These are phyloP conservation scores for Trichosporon coremiiforme DNA, from an alignment of 1,284 basidiomycete species.

Conservation along the genomic window DNA sequence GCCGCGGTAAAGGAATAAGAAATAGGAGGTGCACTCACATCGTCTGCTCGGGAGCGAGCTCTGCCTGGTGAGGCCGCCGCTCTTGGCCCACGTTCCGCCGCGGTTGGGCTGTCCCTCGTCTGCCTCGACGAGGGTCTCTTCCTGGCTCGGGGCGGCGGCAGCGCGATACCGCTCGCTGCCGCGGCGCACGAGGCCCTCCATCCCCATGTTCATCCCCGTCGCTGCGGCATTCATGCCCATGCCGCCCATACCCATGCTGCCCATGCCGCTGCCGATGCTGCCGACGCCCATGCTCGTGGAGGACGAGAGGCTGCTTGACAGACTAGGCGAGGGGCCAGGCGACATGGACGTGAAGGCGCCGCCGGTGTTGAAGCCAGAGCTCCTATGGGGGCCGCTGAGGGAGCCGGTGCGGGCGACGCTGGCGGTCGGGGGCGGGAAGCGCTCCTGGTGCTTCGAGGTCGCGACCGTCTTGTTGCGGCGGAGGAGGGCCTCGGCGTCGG, in stretches of 20 bases:
- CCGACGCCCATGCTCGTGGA: slow-evolving; percentile 16
- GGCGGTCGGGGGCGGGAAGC: neutral
- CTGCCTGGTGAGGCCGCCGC: slow-evolving; percentile 43
- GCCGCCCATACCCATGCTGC: slow-evolving; percentile 18
- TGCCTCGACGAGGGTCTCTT: slow-evolving; percentile 37
- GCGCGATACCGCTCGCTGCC: slow-evolving; percentile 35
- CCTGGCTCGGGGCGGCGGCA: slow-evolving; percentile 38
- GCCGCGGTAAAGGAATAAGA: neutral
- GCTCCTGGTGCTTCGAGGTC: slow-evolving; percentile 32
- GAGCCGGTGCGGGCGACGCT: slow-evolving; percentile 5
- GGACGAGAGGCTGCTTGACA: slow-evolving; percentile 22
- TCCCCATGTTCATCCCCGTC: slow-evolving; percentile 6
- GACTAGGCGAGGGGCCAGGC: slow-evolving; percentile 9
- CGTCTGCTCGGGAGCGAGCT: slow-evolving; percentile 48
- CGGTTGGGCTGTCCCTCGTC: slow-evolving; percentile 36
- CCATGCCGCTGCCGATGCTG: neutral
- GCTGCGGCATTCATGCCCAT: slow-evolving; percentile 10
- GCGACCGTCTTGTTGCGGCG: slow-evolving; percentile 48
- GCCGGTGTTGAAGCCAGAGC: slow-evolving; percentile 1
- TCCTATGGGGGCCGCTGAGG: slow-evolving; percentile 27
- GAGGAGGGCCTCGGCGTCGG: slow-evolving; percentile 43
- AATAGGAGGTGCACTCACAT: slow-evolving; percentile 41
- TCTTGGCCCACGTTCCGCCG: slow-evolving; percentile 42
- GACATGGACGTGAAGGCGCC: slow-evolving; percentile 1
- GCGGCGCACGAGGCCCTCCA: slow-evolving; percentile 31